Base-by-base conservation (phyloP, 169 alveolate species). In the Sarcocystis neurona region DNA sequence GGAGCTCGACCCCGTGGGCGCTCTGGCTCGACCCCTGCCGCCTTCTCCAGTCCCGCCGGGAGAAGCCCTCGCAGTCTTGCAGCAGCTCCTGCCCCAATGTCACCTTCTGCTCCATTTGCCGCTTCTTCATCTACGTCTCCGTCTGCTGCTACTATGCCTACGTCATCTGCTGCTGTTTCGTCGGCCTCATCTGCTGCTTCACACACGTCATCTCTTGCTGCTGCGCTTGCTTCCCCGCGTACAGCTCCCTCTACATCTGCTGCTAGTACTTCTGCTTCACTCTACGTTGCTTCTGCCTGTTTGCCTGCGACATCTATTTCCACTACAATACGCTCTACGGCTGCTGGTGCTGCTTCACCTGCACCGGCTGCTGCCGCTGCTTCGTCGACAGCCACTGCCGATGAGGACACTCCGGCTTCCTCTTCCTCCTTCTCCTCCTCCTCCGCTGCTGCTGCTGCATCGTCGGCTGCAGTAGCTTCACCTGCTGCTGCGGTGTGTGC, bases 21-120 rank as follows among this genome's bases (percentile, higher is more conserved):
- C 82, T 37, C 82, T 27, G 82, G 82, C 6, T 72, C 82, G 56
- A 72, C 82, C 8, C 82, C 82, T 39, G 82, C 82, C 6, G 27
- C 2, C 46, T 32, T 72, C 82, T 27, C 82, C 41, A 39, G 56
- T 53, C 30, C 30, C 12, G 23, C 66, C 12, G 30, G 66, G 23
- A 53, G 30, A 23, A 12, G 30, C 23, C 12, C 66, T 53, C 12
- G 30, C 23, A 53, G 30, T 53, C 12, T 23, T 53, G 23, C 66
- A 15, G 30, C 66, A 23, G 23, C 66, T 53, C 12, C 66, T 53
- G 23, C 66, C 23, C 12, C 66, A n/a, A n/a, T n/a, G n/a, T n/a
- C n/a, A n/a, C n/a, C 66, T 53, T 53, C 66, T 53, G 12, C 66
- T 53, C 23, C 66, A 15, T 53, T 23, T 53, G 66, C 12, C 12